Evolutionary conservation across 148 eudicot genomes (phyloP), one percentile per base, ranked within the genome.

Genomic region (Rhododendron molle): DNA sequence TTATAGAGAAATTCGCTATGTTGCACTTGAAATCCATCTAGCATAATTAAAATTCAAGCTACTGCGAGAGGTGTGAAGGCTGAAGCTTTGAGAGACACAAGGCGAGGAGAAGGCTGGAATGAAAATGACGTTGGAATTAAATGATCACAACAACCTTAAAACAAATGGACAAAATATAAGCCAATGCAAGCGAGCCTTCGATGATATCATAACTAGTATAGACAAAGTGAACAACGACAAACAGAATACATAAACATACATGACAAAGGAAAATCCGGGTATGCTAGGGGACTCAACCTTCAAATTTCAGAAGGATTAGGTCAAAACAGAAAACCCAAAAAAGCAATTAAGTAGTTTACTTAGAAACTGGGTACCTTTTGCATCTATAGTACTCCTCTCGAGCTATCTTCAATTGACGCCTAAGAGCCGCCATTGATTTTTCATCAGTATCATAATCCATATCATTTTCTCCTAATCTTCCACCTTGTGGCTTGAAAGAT

Each of bases 391-490:
- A 96, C 84, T 91, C 90, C 87, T 94, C 99, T 49, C 90, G 88
- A 74, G 98, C 96, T 88, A 79, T 93, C 88, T 88, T 90, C 86
- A 96, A 95, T 40, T 96, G 95, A 46, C 95, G 98, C 88, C 99
- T 94, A 80, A 96, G 95, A 56, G 89, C 71, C 62, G 98, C 99
- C 99, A 96, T 94, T 76, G 97, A 86, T 90, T 95, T 96, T 86
- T 90, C 97, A 91, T 96, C 98, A 67, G 95, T 91, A 85, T 96
- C 99, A 91, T 96, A 95, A 88, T 96, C 99, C 98, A 96, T 92
- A 86, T 96, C 99, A 90, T 93, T 94, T 92, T 96, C 99, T 76
- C 99, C 97, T 81, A 96, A 87, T 78, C 89, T 92, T 50, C 98
- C 99, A 72, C 99, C 99, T 96, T 96, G 99, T 44, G 99, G 98